Evolutionary conservation across 73 alveolate genomes (phyloP).

Genomic region (Effrenium voratum): DNA sequence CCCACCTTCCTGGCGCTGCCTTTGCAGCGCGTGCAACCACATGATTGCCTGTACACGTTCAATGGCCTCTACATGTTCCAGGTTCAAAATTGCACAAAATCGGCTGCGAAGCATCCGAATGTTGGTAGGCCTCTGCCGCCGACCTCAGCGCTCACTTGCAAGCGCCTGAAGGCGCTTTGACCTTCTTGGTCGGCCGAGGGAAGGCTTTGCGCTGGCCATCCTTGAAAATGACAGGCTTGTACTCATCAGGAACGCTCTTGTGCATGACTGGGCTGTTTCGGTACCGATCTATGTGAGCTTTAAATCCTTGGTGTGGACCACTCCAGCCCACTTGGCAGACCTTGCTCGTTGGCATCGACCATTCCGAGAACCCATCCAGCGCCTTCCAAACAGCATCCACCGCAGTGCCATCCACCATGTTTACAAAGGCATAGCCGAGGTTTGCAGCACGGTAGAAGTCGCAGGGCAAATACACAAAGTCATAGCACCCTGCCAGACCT

Average conservation of each 20-base stretch:
- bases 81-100: too few species aligned
- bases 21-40: too few species aligned
- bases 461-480: background rate
- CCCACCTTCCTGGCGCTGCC: too few species aligned
- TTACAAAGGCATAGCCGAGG: background rate
- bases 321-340: background rate
- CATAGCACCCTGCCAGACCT: background rate
- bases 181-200: conserved; percentile 24
- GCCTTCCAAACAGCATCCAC: background rate
- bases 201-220: background rate
- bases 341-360: background rate
- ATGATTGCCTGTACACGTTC: too few species aligned
- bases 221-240: conserved; percentile 11
- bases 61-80: too few species aligned
- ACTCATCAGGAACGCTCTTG: conserved; percentile 8
- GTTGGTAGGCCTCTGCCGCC: too few species aligned
- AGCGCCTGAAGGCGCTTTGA: conserved; percentile 1
- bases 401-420: background rate
- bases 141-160: too few species aligned
- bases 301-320: background rate
- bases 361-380: background rate
- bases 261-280: conserved; percentile 38
- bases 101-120: too few species aligned
- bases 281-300: conserved; percentile 23
- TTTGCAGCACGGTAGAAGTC: background rate